Evolutionary conservation across 2,329 filamentous ascomycete genomes (phyloP).

Genomic region (Aspergillus calidoustus): DNA sequence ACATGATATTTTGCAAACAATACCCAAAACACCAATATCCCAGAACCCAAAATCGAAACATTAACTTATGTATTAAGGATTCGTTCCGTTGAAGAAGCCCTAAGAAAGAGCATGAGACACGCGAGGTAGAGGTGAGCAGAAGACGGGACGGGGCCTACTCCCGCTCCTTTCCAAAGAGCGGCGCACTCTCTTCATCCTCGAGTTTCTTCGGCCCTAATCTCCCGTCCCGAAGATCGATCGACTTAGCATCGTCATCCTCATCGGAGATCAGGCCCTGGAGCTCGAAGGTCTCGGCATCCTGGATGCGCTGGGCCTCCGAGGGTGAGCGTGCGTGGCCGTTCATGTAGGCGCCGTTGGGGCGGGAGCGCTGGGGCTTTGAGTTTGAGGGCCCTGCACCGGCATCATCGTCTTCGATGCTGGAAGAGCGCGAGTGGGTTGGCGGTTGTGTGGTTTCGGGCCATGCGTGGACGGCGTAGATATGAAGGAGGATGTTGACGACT

Average conservation of each 20-base stretch:
- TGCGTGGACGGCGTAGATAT: slow-evolving; percentile 74
- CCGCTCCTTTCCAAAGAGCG: slow-evolving; percentile 25
- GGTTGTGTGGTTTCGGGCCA: slow-evolving; percentile 47
- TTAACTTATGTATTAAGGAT: background rate
- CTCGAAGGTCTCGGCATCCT: slow-evolving; percentile 91
- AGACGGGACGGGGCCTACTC: background rate
- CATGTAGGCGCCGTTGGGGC: slow-evolving; percentile 19
- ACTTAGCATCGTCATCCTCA: slow-evolving; percentile 67
- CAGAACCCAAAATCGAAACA: background rate
- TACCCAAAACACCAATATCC: background rate
- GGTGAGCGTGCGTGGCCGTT: slow-evolving; percentile 52
- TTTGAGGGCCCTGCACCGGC: slow-evolving; percentile 19
- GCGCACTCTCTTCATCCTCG: slow-evolving; percentile 36
- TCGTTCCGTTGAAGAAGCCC: background rate
- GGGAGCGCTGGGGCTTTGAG: slow-evolving; percentile 14
- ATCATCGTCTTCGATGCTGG: slow-evolving; percentile 18
- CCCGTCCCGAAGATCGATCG: slow-evolving; percentile 3
- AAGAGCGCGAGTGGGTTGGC: slow-evolving; percentile 13
- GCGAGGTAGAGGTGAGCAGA: background rate
- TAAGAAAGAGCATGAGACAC: background rate
- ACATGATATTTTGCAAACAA: background rate
- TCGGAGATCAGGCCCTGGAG: slow-evolving; percentile 88
- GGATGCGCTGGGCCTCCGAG: slow-evolving; percentile 58
- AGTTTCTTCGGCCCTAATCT: slow-evolving; percentile 34
- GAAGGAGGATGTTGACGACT: slow-evolving; percentile 82